These are phyloP conservation scores for Teunomyces panamensis DNA, from an alignment of 805 yeast species.

Conservation along the genomic window DNA sequence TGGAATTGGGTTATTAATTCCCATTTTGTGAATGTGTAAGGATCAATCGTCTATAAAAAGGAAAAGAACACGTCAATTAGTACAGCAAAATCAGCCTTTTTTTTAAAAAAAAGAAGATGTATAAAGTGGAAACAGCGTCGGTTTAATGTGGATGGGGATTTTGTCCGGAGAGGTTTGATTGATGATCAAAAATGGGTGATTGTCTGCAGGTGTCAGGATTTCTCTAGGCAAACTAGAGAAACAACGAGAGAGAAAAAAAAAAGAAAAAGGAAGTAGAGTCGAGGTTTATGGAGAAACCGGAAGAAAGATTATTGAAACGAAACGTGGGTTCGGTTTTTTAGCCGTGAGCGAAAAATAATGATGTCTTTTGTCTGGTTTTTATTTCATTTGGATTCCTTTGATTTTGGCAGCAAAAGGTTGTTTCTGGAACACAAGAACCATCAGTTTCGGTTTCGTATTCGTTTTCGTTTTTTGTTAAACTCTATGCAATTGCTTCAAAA, in stretches of 20 bases:
- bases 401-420: too few species aligned
- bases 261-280: neutral
- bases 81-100: too few species aligned
- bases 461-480: too few species aligned
- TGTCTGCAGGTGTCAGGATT: neutral
- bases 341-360: too few species aligned
- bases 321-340: neutral
- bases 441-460: too few species aligned
- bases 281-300: neutral
- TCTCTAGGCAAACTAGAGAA: neutral
- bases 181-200: neutral
- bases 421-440: too few species aligned
- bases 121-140: neutral
- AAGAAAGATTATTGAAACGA: neutral
- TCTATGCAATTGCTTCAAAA: too few species aligned
- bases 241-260: neutral
- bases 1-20: constrained; percentile 91
- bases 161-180: neutral
- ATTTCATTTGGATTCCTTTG: too few species aligned
- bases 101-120: too few species aligned
- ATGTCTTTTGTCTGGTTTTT: too few species aligned
- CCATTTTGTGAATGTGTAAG: constrained; percentile 23
- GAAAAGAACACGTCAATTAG: neutral
- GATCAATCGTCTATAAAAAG: neutral
- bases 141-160: neutral